Base-by-base conservation (phyloP, 1,284 basidiomycete species). In the Schizopora paradoxa region DNA sequence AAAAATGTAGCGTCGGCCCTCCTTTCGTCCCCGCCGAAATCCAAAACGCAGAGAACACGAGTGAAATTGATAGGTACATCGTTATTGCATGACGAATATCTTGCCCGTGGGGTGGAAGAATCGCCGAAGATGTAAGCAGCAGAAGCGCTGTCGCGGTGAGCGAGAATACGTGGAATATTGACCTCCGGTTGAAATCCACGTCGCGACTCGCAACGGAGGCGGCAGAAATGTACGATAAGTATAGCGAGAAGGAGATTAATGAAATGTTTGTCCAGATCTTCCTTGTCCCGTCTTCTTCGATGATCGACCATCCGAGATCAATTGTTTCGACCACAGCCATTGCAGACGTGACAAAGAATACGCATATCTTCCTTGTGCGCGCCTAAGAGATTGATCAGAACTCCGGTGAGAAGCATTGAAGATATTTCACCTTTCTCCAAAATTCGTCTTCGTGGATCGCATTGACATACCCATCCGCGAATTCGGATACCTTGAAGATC, bases 1-100 rank as follows among this genome's bases (percentile, higher is more conserved):
- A 83, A 54, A 79, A 86, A 58, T 89, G 78, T 21, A 91, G 67
- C 3, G 72, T 64, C 0, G 91, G 91, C 0, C 89, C 89, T 29
- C 76, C 71, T 2, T 81, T 83, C 2, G 79, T 83, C 1, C 73
- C 79, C 38, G 76, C 68, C 6, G 74, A 68, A 23, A 85, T 53
- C 22, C 72, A 45, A 43, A 70, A 66, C 0, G 73, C 65, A n/a
- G 73, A 45, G 14, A 69, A 53, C 51, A 82, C 79, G 5, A 84
- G 62, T 0, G 62, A 62, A 3, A 81, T 60, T 2, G 71, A 64
- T 4, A 70, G 60, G 43, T 76, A 72, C 71, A 80, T 54, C 3
- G 54, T 58, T 6, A 60, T 54, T 2, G 66, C 51, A 16, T 57
- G 36, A 29, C 54, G 35, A 3, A 51, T 22, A 4, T 43, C 40